Evolutionary conservation across 495 filamentous ascomycete genomes (phyloP).

Genomic region (Penicillium pulvis): DNA sequence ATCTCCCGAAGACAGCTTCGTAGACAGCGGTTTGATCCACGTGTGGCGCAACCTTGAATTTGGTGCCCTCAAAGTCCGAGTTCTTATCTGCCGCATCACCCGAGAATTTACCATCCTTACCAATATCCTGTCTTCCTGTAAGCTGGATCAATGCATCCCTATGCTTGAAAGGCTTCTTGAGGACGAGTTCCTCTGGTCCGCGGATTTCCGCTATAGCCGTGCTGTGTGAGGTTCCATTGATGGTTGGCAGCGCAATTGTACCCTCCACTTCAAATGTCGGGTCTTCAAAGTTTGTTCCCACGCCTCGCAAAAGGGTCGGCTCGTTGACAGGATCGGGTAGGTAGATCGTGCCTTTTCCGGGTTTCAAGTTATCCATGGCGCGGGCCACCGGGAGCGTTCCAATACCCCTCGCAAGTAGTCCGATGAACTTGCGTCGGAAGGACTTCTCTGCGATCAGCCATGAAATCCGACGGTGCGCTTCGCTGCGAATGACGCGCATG

Average conservation of each 20-base stretch:
- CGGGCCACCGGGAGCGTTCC: slow-evolving; percentile 88
- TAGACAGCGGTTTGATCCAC: slow-evolving; percentile 94
- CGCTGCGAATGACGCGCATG: slow-evolving; percentile 81
- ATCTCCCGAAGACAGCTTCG: slow-evolving; percentile 81
- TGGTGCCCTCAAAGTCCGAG: slow-evolving; percentile 68
- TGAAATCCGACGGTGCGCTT: slow-evolving; percentile 83
- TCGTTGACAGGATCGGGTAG: slow-evolving; percentile 86
- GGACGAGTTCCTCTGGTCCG: slow-evolving; percentile 75
- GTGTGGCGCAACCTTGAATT: slow-evolving; percentile 87
- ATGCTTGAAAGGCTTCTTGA: slow-evolving; percentile 85
- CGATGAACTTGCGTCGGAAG: slow-evolving; percentile 84
- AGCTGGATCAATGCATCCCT: slow-evolving; percentile 71
- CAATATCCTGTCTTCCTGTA: slow-evolving; percentile 71
- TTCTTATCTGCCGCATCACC: slow-evolving; percentile 49
- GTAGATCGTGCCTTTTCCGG: slow-evolving; percentile 79
- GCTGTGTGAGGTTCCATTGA: slow-evolving; percentile 76
- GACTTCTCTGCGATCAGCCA: slow-evolving; percentile 95
- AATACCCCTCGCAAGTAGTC: slow-evolving; percentile 72
- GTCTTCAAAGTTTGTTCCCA: slow-evolving; percentile 82
- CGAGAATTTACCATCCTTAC: slow-evolving; percentile 54
- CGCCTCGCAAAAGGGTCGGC: slow-evolving; percentile 80
- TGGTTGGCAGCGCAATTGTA: slow-evolving; percentile 79
- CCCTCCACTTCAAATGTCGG: slow-evolving; percentile 75
- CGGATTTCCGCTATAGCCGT: slow-evolving; percentile 78
- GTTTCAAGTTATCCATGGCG: slow-evolving; percentile 84